Base-by-base conservation (phyloP, 2,329 filamentous ascomycete genomes). In the Penicillium sp. region DNA sequence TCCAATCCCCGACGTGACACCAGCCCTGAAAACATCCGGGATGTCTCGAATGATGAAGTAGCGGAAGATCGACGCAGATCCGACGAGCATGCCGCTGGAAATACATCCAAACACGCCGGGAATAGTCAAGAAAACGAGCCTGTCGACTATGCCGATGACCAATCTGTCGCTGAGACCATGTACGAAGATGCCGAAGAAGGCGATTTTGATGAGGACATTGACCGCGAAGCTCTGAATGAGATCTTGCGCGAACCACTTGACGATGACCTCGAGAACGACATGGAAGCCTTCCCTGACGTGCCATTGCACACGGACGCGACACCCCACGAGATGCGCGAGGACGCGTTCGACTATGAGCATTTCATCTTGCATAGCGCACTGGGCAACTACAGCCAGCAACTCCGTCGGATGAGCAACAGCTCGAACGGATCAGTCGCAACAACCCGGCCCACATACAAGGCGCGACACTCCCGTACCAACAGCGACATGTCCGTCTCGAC, bases 311-410 rank as follows among this genome's bases (percentile, higher is more conserved):
- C 84, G 52, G 80, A 84, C 49, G 81, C 82, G 9, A 76, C 88
- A 6, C 90, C 91, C 0, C 93, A 97, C 67, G 93, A 97, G 75
- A 91, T 97, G 71, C 88, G 93, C 19, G 87, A 92, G 62, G 93
- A 97, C 72, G 92, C 92, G 1, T 97, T 97, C 67, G 93, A 97
- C 71, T 97, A 97, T 60, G 90, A 96, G 72, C 88, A 96, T 69
- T 97, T 97, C 75, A 96, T 96, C 72, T 80, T 97, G 14, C 91
- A 97, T 72, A 96, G 90, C 63, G 91, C 91, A 11, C 87, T 97
- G 82, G 91, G 91, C 6, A 91, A 75, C 53, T 78, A 74, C 55
- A 70, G 74, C 9, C 67, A 65, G 33, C 67, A 68, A 55, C 57
- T 72, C 40, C 67, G 68, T 4, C 68, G 69, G 8, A 40, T 60